Conservation (phyloP, 1,139 yeast genomes). For the Taphrina deformans region DNA sequence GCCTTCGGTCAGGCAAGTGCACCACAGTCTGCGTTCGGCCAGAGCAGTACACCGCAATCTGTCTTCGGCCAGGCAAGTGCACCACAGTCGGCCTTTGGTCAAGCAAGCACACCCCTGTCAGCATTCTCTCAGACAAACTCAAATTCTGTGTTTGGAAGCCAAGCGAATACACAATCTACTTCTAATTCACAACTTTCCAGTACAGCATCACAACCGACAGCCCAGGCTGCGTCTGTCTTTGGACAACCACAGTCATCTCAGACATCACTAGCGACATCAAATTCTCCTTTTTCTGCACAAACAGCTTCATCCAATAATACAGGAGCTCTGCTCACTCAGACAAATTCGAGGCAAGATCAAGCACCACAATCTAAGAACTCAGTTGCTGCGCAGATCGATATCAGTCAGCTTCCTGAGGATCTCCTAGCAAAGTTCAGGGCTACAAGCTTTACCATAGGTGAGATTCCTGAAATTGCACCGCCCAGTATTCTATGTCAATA, state of each 20-base stretch:
- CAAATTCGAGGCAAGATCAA: neutral
- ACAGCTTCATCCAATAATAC: neutral
- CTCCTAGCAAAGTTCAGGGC: neutral
- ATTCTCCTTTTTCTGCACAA: too few relatives aligned
- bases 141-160: neutral
- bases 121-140: neutral
- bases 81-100: too few relatives aligned
- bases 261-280: too few relatives aligned
- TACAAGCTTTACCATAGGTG: neutral
- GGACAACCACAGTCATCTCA: neutral
- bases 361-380: neutral
- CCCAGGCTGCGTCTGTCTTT: neutral
- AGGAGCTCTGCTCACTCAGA: neutral
- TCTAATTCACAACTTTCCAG: too few relatives aligned
- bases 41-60: neutral
- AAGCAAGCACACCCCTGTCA: too few relatives aligned
- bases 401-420: neutral
- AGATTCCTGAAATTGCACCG: slow-evolving; percentile 16
- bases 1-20: neutral
- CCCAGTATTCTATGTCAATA: neutral
- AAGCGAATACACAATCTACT: neutral
- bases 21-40: neutral
- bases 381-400: neutral
- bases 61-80: neutral
- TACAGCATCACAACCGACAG: neutral